Evolutionary conservation across 129 eudicot species (phyloP).

Genomic region (Helichrysum umbraculigerum): DNA sequence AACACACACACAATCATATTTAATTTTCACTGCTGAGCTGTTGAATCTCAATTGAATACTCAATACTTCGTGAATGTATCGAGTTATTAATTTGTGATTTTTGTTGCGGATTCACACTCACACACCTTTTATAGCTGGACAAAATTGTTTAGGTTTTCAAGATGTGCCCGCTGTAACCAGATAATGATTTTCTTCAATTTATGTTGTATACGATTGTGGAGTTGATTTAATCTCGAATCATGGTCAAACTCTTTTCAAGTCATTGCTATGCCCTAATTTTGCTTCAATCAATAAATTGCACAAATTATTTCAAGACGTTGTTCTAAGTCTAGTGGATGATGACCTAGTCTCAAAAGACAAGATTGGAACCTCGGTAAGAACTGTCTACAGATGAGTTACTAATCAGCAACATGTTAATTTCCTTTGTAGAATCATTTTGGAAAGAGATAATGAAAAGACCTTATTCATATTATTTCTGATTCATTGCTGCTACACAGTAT

Average conservation of each 20-base stretch:
- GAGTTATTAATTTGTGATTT: too few species aligned
- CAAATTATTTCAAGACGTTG: conserved; percentile 53
- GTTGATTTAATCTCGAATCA: neutral
- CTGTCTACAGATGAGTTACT: conserved; percentile 1
- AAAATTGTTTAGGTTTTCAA: neutral
- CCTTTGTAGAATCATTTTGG: neutral
- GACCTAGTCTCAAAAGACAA: neutral
- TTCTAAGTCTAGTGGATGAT: conserved; percentile 49
- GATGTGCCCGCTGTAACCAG: neutral
- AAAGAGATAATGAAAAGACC: neutral
- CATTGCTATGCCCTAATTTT: neutral
- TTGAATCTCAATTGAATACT: too few species aligned
- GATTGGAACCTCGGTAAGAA: conserved; percentile 20
- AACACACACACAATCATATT: too few species aligned
- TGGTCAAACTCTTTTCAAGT: neutral
- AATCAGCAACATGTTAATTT: neutral
- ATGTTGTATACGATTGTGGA: neutral
- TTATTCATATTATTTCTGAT: conserved; percentile 14
- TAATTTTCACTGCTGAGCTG: too few species aligned
- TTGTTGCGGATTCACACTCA: too few species aligned
- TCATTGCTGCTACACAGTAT: neutral
- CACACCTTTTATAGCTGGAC: neutral
- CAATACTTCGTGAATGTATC: too few species aligned
- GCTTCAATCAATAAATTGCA: neutral
- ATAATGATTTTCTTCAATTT: neutral